These are phyloP conservation scores for Exophiala calicioides DNA, from an alignment of 2,329 filamentous ascomycete species.

Conservation along the genomic window DNA sequence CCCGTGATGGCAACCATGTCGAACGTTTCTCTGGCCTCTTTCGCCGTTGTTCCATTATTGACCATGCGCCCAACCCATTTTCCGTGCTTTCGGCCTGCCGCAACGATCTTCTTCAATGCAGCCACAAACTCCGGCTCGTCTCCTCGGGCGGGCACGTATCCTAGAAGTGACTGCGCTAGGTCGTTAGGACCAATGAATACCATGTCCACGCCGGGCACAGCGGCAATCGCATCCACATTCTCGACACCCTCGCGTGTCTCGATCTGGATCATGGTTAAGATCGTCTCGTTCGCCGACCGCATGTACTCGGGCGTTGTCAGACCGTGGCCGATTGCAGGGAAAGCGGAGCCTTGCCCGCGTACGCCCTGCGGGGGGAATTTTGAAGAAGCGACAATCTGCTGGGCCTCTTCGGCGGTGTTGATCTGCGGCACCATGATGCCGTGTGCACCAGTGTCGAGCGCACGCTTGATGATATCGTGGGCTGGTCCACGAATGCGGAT, in stretches of 20 bases:
- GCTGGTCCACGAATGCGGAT: constrained; percentile 39
- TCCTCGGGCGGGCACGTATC: constrained; percentile 58
- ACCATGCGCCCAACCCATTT: constrained; percentile 63
- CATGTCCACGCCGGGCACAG: constrained; percentile 44
- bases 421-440: constrained; percentile 41
- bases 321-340: not conserved
- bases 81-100: constrained; percentile 60
- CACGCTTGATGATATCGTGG: constrained; percentile 44
- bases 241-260: constrained; percentile 44
- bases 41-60: constrained; percentile 47
- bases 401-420: constrained; percentile 14
- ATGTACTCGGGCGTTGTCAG: constrained; percentile 36
- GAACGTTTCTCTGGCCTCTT: constrained; percentile 42
- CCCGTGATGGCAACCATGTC: constrained; percentile 44
- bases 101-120: constrained; percentile 61
- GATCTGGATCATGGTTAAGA: constrained; percentile 44
- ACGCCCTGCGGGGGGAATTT: constrained; percentile 37
- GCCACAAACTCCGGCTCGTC: constrained; percentile 58
- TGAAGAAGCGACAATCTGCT: constrained; percentile 32
- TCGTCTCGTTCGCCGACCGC: constrained; percentile 35
- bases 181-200: constrained; percentile 40
- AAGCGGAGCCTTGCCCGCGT: constrained; percentile 30
- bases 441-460: constrained; percentile 41
- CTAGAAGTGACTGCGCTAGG: constrained; percentile 54
- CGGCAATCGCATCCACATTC: constrained; percentile 48